Conservation (phyloP, 2,329 filamentous ascomycete genomes). For the Emergomyces pasteurianus region DNA sequence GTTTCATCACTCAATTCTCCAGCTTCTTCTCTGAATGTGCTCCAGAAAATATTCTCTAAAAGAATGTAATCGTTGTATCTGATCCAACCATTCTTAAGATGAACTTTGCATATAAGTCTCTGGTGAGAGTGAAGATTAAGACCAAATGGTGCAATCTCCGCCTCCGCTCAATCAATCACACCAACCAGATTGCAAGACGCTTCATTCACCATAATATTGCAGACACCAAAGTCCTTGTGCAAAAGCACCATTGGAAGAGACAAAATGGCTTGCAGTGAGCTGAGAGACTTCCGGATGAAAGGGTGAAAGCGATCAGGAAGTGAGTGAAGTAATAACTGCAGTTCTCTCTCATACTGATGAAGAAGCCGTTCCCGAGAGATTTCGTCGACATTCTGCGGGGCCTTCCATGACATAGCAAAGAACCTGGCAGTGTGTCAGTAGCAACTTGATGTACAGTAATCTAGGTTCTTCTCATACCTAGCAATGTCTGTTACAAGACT, state of each 20-base stretch:
- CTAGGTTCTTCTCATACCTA: constrained; percentile 12
- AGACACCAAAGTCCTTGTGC: constrained; percentile 27
- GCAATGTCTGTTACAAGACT: constrained; percentile 27
- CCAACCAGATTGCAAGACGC: constrained; percentile 26
- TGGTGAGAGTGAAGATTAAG: constrained; percentile 28
- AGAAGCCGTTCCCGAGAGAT: neutral
- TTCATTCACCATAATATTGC: constrained; percentile 32
- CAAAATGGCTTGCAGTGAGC: constrained; percentile 22
- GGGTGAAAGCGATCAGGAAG: constrained; percentile 6
- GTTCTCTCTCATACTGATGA: neutral
- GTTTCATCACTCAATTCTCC: neutral
- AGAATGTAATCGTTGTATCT: constrained; percentile 16
- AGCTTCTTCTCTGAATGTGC: neutral
- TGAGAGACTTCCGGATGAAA: constrained; percentile 10
- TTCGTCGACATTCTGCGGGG: neutral
- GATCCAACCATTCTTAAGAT: constrained; percentile 25
- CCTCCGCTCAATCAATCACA: constrained; percentile 34
- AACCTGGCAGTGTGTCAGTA: neutral
- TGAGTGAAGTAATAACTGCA: neutral
- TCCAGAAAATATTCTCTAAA: neutral
- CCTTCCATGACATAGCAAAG: neutral
- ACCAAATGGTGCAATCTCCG: constrained; percentile 31
- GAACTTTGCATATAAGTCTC: constrained; percentile 23
- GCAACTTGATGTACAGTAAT: neutral
- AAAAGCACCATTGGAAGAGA: constrained; percentile 31